Base-by-base conservation (phyloP, 768 basidiomycete genomes). In the Termitomyces sp. region DNA sequence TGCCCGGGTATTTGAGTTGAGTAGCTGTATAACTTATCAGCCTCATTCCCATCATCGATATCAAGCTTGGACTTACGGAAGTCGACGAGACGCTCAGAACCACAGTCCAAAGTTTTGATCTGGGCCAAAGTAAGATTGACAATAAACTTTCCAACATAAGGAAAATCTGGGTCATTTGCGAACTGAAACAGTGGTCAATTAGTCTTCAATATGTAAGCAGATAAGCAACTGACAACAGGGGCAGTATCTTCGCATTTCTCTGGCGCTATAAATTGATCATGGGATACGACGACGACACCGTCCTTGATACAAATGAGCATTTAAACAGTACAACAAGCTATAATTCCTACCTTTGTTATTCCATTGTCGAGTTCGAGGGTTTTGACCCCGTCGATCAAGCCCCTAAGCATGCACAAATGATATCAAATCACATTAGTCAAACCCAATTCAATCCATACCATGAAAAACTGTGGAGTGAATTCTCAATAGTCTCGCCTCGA, bases 331-430 rank as follows among this genome's bases (percentile, higher is more conserved):
- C 12, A 27, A 29, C n/a, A 40, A 37, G 9, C 11, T 47, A 7
- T 12, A 9, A 63, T 29, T 19, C 68, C 62, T 53, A 84, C 88
- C 75, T 81, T 82, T 8, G 89, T 89, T 56, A 91, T 78, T 2
- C 87, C 88, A 66, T 90, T 88, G 67, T 92, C 90, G 59, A 92
- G 69, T 70, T 92, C 90, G 12, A 93, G 76, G 0, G 88, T 89
- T 1, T 86, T 87, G 25, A 85, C 84, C 25, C 89, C 90, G 61
- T 87, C 82, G 48, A 92, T 80, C 56, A 92, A 75, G 21, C 82
- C 90, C 85, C 89, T 89, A 60, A 34, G 59, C 42, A 57, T 19
- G 27, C 11, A 8, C 35, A n/a, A 19, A 27, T 19, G 25, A 50
- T n/a, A 25, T n/a, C 11, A n/a, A 27, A 17, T 29, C 10, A 19